A percentile compares a stretch with the other conserved stretches of the same genome.
phyloP scores from a whole-genome alignment of 1,139 yeast species.

The Candida tetrigidarum region DNA sequence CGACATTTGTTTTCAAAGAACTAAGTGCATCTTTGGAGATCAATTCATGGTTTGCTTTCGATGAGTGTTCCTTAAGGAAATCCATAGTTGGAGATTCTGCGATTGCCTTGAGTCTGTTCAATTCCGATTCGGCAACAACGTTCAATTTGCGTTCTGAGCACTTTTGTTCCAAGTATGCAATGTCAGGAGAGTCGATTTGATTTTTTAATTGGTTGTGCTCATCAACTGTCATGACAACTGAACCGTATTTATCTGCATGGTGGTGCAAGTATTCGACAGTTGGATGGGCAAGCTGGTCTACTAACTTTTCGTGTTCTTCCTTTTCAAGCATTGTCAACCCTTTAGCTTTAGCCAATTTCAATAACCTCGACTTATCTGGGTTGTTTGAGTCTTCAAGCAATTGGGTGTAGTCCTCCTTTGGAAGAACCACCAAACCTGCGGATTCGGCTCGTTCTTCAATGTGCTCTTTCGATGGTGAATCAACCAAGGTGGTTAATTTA shows the following conservation, averaged over 20 bases:
- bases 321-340: constrained; percentile 22
- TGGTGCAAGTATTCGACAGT: constrained; percentile 23
- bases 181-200: constrained; percentile 21
- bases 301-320: constrained; percentile 20
- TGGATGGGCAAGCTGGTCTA: constrained; percentile 24
- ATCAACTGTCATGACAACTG: constrained; percentile 19
- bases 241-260: constrained; percentile 13
- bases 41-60: constrained; percentile 16
- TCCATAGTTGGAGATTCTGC: constrained; percentile 25
- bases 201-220: constrained; percentile 22
- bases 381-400: constrained; percentile 26
- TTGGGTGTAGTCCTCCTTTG: constrained; percentile 24
- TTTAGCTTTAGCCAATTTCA: constrained; percentile 17
- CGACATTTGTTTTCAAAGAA: constrained; percentile 23
- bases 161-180: constrained; percentile 25
- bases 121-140: constrained; percentile 8
- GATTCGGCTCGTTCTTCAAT: constrained; percentile 36
- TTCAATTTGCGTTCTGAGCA: constrained; percentile 15
- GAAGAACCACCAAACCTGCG: constrained; percentile 36
- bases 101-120: constrained; percentile 8
- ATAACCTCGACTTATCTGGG: constrained; percentile 27
- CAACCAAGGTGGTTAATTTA: constrained; percentile 28
- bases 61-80: constrained; percentile 20
- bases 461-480: constrained; percentile 40
- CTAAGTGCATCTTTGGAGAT: constrained; percentile 19